Conservation (phyloP, 306 rosid genomes). For the Crataegus laevigata region DNA sequence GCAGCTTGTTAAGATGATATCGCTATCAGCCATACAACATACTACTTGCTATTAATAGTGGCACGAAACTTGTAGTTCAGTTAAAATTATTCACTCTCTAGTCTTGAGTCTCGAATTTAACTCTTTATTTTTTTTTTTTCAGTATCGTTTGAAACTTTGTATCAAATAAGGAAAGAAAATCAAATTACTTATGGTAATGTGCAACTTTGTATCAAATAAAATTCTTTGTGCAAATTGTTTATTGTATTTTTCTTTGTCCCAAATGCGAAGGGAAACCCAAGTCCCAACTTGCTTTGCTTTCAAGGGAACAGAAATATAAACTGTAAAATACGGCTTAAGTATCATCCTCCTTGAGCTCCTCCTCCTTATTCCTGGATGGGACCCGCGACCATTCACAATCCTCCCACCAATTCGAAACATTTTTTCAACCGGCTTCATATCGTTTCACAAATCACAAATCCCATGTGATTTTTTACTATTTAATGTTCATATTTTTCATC, state of each 20-base stretch:
- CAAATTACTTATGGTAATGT: too few relatives aligned
- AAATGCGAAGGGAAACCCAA: not conserved
- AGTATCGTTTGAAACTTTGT: too few relatives aligned
- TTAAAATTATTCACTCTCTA: too few relatives aligned
- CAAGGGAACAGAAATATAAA: not conserved
- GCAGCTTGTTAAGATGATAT: too few relatives aligned
- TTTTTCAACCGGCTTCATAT: not conserved
- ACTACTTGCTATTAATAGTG: too few relatives aligned
- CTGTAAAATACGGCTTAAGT: not conserved
- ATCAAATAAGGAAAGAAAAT: too few relatives aligned
- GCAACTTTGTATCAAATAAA: too few relatives aligned
- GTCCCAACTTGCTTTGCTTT: not conserved
- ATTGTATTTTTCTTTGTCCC: not conserved
- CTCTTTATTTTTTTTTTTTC: too few relatives aligned
- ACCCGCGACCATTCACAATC: conserved; percentile 4
- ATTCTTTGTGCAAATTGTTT: not conserved
- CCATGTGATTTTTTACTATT: not conserved
- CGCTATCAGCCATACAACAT: too few relatives aligned
- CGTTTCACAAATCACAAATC: not conserved
- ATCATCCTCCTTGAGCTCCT: not conserved
- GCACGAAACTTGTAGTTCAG: too few relatives aligned
- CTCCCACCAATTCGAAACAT: conserved; percentile 1
- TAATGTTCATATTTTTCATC: not conserved
- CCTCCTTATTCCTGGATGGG: not conserved
- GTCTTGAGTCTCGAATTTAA: too few relatives aligned